Base-by-base conservation (phyloP, 345 rosid species). In the Boechera stricta region DNA sequence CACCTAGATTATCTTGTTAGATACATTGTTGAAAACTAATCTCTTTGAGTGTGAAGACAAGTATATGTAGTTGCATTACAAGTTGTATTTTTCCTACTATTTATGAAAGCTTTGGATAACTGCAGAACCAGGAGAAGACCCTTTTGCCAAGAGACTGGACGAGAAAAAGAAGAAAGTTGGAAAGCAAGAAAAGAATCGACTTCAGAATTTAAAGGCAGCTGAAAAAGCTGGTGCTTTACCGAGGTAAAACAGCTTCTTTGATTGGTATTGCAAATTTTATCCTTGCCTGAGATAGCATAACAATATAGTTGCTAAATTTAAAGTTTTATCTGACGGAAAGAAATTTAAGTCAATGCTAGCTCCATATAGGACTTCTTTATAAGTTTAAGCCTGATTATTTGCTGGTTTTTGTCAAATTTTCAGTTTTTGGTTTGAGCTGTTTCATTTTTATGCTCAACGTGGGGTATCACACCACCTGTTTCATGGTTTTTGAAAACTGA, bases 41-140 rank as follows among this genome's bases (percentile, higher is more conserved):
- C 10, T 18, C 52, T 18, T 39, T 32, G 36, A 42, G 64, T 67
- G 32, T 57, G 65, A 57, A n/a, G 33, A 33, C 24, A 33, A 24
- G 44, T 18, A 58, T 45, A 59, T 45, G 36, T 10, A 24, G 55
- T 53, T 77, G 31, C 65, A 61, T 44, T 58, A 63, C 56, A 45
- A 69, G 65, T 42, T 42, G n/a, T 39, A 11, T 52, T 21, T 62
- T 31, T 77, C 12, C 7, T 76, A 18, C 15, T 76, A 31, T 29
- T 47, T 45, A 71, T 8, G 51, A 31, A 69, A 39, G 42, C 71
- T 64, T 51, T 44, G 68, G 31, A 26, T 58, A 55, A 32, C 15
- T 78, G 82, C 88, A 94, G 99, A 82, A 78, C 87, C 89, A 49
- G 98, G 97, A 69, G 90, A 31, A 54, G 98, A 94, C 82, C 97